Evolutionary conservation across 1,284 basidiomycete species (phyloP).

Genomic region (Puccinia novopanici): DNA sequence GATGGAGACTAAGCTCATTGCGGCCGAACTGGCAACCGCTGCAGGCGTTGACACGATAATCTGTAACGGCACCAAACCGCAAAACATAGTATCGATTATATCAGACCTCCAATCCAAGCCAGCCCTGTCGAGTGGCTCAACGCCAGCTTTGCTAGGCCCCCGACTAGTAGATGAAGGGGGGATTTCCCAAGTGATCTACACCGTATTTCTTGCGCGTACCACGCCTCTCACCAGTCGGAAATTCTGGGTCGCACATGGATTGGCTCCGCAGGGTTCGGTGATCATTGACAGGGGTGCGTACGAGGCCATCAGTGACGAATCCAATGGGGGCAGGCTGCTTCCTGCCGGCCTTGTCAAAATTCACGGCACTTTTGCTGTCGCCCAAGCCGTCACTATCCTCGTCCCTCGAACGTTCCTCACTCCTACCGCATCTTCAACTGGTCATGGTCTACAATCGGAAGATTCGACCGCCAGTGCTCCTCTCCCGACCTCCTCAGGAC

Average conservation of each 20-base stretch:
- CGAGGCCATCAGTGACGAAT: constrained; percentile 75
- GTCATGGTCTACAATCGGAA: constrained; percentile 3
- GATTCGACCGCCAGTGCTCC: background rate
- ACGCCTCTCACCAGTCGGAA: constrained; percentile 65
- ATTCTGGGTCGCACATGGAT: constrained; percentile 90
- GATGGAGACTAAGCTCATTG: constrained; percentile 99
- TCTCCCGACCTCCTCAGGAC: background rate
- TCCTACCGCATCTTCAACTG: background rate
- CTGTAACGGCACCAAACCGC: constrained; percentile 63
- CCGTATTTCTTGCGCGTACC: constrained; percentile 22
- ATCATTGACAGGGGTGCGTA: constrained; percentile 88
- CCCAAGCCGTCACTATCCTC: constrained; percentile 85
- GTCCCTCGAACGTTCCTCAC: constrained; percentile 54
- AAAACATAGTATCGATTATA: constrained; percentile 17
- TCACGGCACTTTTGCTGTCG: constrained; percentile 84
- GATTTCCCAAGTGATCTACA: constrained; percentile 12
- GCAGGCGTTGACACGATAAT: constrained; percentile 95
- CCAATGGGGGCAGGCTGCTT: constrained; percentile 85
- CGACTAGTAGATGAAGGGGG: background rate
- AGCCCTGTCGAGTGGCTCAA: background rate
- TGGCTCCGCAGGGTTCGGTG: constrained; percentile 82
- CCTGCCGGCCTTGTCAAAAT: constrained; percentile 86
- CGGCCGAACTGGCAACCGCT: constrained; percentile 92
- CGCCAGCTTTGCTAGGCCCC: background rate
- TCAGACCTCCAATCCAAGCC: constrained; percentile 16